Percentiles rank a stretch among this genome's conserved stretches.
Evolutionary conservation across 345 rosid species (phyloP).

Genomic region (Lumnitzera littorea): DNA sequence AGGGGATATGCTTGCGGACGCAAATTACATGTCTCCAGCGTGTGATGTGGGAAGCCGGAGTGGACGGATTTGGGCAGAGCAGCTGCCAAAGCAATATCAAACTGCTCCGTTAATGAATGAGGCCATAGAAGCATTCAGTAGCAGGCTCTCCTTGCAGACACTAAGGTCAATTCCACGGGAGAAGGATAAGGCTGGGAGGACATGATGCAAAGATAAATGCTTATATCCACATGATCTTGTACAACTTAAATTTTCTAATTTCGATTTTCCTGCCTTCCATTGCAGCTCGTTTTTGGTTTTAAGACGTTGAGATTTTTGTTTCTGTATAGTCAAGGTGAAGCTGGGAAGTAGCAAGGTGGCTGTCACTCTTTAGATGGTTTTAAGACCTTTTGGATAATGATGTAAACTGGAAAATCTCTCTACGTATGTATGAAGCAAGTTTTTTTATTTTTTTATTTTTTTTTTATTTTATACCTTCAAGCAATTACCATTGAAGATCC

Average conservation of each 20-base stretch:
- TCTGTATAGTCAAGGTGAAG: constrained; percentile 38
- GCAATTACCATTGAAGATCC: too few species aligned
- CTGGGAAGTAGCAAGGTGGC: constrained; percentile 14
- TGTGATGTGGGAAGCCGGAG: constrained; percentile 79
- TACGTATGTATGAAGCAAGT: too few species aligned
- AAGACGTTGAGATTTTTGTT: constrained; percentile 21
- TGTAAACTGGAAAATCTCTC: constrained; percentile 4
- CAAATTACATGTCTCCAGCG: constrained; percentile 59
- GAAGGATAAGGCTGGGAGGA: constrained; percentile 37
- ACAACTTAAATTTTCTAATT: constrained; percentile 4
- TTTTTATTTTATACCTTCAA: too few species aligned
- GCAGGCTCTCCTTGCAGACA: constrained; percentile 51
- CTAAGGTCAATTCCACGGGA: constrained; percentile 29
- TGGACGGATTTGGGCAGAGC: constrained; percentile 70
- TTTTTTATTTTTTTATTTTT: too few species aligned
- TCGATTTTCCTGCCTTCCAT: background rate
- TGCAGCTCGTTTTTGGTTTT: constrained; percentile 9
- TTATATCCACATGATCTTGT: constrained; percentile 3
- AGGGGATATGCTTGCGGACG: constrained; percentile 78
- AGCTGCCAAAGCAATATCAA: constrained; percentile 31
- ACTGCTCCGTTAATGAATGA: constrained; percentile 41
- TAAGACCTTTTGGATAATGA: constrained; percentile 20
- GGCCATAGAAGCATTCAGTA: constrained; percentile 48
- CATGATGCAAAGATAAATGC: constrained; percentile 17
- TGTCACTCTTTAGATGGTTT: constrained; percentile 6